Base-by-base conservation (phyloP, 768 basidiomycete species). In the Amanita muscaria region DNA sequence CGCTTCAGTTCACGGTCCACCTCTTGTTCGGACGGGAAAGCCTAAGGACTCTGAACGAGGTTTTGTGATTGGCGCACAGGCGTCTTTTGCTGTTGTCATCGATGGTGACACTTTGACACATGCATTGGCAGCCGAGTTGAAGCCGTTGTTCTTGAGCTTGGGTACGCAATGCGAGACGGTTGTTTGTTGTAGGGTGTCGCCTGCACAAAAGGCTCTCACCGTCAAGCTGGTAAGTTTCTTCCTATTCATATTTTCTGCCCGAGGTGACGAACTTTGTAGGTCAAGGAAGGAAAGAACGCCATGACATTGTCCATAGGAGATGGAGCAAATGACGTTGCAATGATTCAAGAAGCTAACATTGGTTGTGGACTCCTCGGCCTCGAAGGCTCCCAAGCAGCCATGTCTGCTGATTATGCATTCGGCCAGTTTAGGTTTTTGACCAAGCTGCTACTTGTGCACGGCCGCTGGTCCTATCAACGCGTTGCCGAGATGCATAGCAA, bases 261-360 rank as follows among this genome's bases (percentile, higher is more conserved):
- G 33, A 53, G 12, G 14, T 51, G n/a, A 23, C 16, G 47, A 19
- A 48, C 27, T 30, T 11, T 49, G 4, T 49, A 88, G 88, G 89
- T 97, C 61, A 97, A 97, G 56, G 91, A 97, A 53, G 94, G 94
- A 8, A 79, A 85, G 37, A 83, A 89, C 40, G 92, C 92, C 0
- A 96, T 97, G 94, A 94, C 93, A 1, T 63, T 98, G 22, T 88
- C 93, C 0, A 98, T 99, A 43, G 94, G 94, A 8, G 94, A 98
- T 55, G 91, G 90, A 44, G 94, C 94, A 12, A 98, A 98, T 57
- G 94, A 98, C 57, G 94, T 98, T 18, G 92, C 93, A 5, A 98
- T 98, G 94, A 98, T 98, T 47, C 94, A 98, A 59, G 94, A 94
- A 57, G 94, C 94, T n/a, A 92, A 98, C 60, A 84, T 98, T 52